Evolutionary conservation across 2,329 filamentous ascomycete genomes (phyloP).

Genomic region (Zymoseptoria pseudotritici): DNA sequence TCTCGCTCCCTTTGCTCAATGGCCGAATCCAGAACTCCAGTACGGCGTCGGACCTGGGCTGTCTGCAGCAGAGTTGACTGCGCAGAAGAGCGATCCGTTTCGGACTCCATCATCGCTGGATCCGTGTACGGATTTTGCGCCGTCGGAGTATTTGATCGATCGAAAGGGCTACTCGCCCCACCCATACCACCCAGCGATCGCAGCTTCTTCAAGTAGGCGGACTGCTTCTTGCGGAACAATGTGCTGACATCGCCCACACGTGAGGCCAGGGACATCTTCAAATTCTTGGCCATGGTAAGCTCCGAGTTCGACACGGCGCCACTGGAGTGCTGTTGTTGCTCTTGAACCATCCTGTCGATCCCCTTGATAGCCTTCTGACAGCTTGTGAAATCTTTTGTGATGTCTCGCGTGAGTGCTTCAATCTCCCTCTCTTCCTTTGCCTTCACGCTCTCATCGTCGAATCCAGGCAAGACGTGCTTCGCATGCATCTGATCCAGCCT

Average conservation of each 20-base stretch:
- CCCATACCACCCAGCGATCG: conserved; percentile 39
- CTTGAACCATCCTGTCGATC: conserved; percentile 78
- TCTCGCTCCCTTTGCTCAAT: conserved; percentile 91
- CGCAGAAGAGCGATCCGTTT: conserved; percentile 86
- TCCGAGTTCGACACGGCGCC: conserved; percentile 72
- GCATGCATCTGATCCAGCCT: conserved; percentile 88
- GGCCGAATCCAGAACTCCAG: conserved; percentile 63
- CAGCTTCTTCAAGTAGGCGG: conserved; percentile 72
- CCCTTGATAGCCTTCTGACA: conserved; percentile 85
- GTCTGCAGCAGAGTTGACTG: conserved; percentile 82
- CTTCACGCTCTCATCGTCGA: conserved; percentile 90
- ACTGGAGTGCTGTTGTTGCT: conserved; percentile 56
- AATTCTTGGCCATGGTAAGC: conserved; percentile 91
- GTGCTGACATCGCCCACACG: conserved; percentile 89
- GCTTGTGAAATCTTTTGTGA: conserved; percentile 80
- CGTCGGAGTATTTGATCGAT: conserved; percentile 38
- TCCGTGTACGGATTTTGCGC: conserved; percentile 64
- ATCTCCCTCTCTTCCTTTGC: conserved; percentile 82
- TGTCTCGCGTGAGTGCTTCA: conserved; percentile 79
- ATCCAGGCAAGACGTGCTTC: conserved; percentile 92
- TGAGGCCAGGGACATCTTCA: conserved; percentile 83
- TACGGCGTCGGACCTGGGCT: conserved; percentile 50
- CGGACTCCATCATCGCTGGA: conserved; percentile 84
- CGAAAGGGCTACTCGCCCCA: conserved; percentile 36
- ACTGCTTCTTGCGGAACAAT: conserved; percentile 93